Conservation (phyloP, 148 eudicot genomes). For the Fallopia convolvulus region DNA sequence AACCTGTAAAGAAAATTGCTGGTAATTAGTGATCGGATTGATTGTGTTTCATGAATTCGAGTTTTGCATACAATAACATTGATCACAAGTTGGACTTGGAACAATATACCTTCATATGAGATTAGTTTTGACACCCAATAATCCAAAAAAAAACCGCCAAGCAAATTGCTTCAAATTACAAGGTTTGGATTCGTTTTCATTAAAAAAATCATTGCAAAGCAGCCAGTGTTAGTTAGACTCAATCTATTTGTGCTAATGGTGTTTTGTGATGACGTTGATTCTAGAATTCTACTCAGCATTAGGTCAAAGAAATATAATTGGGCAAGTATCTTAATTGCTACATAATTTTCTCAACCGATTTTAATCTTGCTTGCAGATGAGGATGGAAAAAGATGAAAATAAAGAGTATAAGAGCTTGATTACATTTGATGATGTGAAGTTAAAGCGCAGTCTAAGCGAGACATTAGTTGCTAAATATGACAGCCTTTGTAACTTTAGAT, state of each 20-base stretch:
- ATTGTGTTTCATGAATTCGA: not conserved
- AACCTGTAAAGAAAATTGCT: not conserved
- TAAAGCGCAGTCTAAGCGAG: slow-evolving; percentile 20
- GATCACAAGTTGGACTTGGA: too few relatives aligned
- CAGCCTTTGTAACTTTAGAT: slow-evolving; percentile 39
- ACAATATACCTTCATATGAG: too few relatives aligned
- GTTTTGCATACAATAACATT: not conserved
- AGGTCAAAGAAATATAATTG: too few relatives aligned
- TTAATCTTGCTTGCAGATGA: slow-evolving; percentile 17
- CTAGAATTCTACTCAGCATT: too few relatives aligned
- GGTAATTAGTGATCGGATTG: not conserved
- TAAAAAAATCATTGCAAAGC: too few relatives aligned
- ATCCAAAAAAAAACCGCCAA: too few relatives aligned
- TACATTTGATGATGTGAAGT: slow-evolving; percentile 41
- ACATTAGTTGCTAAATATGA: slow-evolving; percentile 18
- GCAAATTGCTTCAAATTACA: too few relatives aligned
- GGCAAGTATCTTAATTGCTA: not conserved
- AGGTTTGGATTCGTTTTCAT: too few relatives aligned
- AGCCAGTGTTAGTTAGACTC: too few relatives aligned
- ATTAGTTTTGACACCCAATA: too few relatives aligned
- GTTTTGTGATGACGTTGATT: too few relatives aligned
- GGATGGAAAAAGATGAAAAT: slow-evolving; percentile 27
- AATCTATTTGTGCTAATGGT: too few relatives aligned
- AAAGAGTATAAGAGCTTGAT: slow-evolving; percentile 37
- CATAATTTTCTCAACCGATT: not conserved